phyloP scores from a whole-genome alignment of 306 rosid genomes.

The Citrullus amarus region DNA sequence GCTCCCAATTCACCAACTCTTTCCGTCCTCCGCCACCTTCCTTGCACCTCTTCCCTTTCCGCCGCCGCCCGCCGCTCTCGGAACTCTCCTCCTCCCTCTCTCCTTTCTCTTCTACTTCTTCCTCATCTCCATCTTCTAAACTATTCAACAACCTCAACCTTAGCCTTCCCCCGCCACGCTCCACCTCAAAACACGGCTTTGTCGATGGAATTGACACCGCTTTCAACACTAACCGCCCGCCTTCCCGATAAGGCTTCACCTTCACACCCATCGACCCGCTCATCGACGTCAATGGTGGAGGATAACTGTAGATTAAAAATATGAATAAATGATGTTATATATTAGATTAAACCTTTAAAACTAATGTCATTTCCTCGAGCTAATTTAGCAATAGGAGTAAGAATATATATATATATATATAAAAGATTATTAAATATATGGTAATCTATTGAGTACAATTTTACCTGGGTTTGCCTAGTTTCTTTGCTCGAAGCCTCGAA shows the following conservation, averaged over 20 bases:
- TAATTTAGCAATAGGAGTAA: too few species aligned
- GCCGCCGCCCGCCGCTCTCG: conserved; percentile 27
- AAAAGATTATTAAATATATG: background rate
- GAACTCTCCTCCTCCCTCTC: conserved; percentile 29
- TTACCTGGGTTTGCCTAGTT: background rate
- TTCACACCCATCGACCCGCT: conserved; percentile 33
- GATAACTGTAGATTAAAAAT: conserved; percentile 21
- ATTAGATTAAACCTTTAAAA: too few species aligned
- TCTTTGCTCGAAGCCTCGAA: background rate
- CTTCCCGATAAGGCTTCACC: conserved; percentile 55
- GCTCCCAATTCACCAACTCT: conserved; percentile 29
- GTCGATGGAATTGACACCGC: conserved; percentile 29
- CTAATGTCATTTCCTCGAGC: background rate
- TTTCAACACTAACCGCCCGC: conserved; percentile 59
- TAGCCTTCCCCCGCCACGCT: conserved; percentile 11
- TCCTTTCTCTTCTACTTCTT: background rate
- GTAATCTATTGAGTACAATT: background rate
- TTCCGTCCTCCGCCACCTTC: conserved; percentile 39
- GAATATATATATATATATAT: too few species aligned
- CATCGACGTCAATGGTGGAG: conserved; percentile 57
- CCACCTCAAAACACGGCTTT: conserved; percentile 30
- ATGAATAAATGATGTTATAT: background rate
- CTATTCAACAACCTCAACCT: conserved; percentile 7
- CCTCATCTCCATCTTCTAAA: conserved; percentile 3
- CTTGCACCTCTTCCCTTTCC: conserved; percentile 49